phyloP scores from a whole-genome alignment of 768 basidiomycete species.

The Pulveroboletus sp. region DNA sequence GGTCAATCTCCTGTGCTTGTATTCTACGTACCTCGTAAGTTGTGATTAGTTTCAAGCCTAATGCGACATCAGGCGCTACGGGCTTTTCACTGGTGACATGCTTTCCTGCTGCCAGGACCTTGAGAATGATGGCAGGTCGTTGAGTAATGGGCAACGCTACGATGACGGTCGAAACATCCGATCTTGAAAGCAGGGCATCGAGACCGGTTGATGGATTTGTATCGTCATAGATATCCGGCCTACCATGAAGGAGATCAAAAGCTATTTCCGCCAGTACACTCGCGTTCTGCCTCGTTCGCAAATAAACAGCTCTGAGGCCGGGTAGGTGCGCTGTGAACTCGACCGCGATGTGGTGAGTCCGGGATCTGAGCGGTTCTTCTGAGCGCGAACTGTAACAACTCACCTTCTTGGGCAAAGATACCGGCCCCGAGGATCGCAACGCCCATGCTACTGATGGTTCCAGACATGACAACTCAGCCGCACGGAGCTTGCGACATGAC shows the following conservation, averaged over 20 bases:
- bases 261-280: conserved; percentile 51
- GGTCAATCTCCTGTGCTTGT: conserved; percentile 63
- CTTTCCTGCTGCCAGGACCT: conserved; percentile 71
- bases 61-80: conserved; percentile 65
- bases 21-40: conserved; percentile 62
- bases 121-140: conserved; percentile 67
- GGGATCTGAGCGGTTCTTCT: background rate
- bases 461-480: conserved; percentile 33
- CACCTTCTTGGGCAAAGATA: conserved; percentile 74
- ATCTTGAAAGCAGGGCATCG: conserved; percentile 62
- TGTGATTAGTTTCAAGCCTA: conserved; percentile 61
- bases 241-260: conserved; percentile 33
- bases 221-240: conserved; percentile 58
- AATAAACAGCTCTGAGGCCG: conserved; percentile 73
- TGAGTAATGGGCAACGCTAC: conserved; percentile 73
- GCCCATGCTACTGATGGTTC: conserved; percentile 37
- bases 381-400: conserved; percentile 15
- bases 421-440: conserved; percentile 82
- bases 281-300: conserved; percentile 65
- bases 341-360: conserved; percentile 22
- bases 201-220: conserved; percentile 42
- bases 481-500: too few species aligned
- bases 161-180: conserved; percentile 72
- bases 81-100: conserved; percentile 91
- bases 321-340: conserved; percentile 69